Conservation (phyloP, 371 early-diverging fungal species). For the Encephalitozoon intestinalis region DNA sequence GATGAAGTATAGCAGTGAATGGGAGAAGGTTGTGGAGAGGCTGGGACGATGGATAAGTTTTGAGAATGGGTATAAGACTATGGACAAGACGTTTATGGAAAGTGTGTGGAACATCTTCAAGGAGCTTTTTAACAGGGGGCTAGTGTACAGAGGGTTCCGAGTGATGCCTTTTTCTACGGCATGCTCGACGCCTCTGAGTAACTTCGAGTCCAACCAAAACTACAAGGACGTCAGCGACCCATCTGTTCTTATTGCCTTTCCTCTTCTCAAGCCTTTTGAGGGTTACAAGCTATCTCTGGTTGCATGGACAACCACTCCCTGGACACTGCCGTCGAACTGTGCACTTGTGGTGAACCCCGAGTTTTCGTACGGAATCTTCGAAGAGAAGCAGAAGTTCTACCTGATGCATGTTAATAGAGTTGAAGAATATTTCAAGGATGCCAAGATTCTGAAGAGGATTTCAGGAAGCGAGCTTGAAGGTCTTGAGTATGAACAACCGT, state of each 20-base stretch:
- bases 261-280: constrained; percentile 54
- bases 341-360: constrained; percentile 82
- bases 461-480: constrained; percentile 76
- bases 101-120: constrained; percentile 98
- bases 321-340: constrained; percentile 95
- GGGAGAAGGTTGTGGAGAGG: constrained; percentile 87
- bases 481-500: constrained; percentile 79
- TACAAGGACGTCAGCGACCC: constrained; percentile 97
- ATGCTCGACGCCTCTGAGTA: constrained; percentile 87
- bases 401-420: constrained; percentile 36
- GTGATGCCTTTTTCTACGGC: constrained; percentile 98
- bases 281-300: constrained; percentile 67
- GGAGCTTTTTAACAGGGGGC: constrained; percentile 82
- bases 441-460: constrained; percentile 68
- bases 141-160: constrained; percentile 87
- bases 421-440: constrained; percentile 45
- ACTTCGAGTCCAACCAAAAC: constrained; percentile 96
- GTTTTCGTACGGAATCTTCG: constrained; percentile 85
- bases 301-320: constrained; percentile 99
- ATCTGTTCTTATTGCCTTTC: constrained; percentile 84
- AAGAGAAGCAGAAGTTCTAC: constrained; percentile 62
- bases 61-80: constrained; percentile 94
- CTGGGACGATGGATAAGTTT: constrained; percentile 99
- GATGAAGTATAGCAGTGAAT: constrained; percentile 87
- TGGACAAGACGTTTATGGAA: constrained; percentile 90